Percentiles rank a stretch among this genome's conserved stretches.
These are phyloP conservation scores for Xanthoceras sorbifolium DNA, from an alignment of 345 rosid genomes.

Conservation along the genomic window DNA sequence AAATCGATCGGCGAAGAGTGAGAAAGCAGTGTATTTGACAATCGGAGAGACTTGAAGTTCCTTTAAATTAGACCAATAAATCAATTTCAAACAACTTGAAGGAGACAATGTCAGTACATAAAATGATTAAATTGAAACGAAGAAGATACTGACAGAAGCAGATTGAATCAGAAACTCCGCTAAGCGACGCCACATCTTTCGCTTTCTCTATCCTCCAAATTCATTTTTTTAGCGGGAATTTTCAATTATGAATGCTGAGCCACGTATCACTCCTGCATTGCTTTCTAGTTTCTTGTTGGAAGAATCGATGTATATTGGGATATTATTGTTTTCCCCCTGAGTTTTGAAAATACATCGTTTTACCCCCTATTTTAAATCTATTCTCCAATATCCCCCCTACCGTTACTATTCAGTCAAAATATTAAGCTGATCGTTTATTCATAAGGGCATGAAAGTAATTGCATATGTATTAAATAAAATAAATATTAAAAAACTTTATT, in stretches of 20 bases:
- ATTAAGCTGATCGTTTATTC: too few species aligned
- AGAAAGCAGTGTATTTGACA: constrained; percentile 70
- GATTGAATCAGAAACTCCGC: constrained; percentile 50
- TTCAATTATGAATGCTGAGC: background rate
- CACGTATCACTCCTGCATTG: too few species aligned
- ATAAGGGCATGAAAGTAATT: too few species aligned
- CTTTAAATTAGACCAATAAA: constrained; percentile 32
- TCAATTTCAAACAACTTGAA: background rate
- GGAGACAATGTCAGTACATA: background rate
- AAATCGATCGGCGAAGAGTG: constrained; percentile 74
- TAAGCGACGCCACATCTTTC: constrained; percentile 14
- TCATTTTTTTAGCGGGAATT: background rate
- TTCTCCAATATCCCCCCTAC: too few species aligned
- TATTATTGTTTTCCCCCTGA: too few species aligned
- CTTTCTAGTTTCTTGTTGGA: too few species aligned
- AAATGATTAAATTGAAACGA: background rate
- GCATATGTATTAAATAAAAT: too few species aligned
- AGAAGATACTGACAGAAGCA: constrained; percentile 33
- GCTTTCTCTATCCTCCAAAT: background rate
- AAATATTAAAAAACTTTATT: too few species aligned
- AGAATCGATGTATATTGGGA: too few species aligned
- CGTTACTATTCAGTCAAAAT: too few species aligned
- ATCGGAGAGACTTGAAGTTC: constrained; percentile 54
- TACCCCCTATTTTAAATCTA: too few species aligned
- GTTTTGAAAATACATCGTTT: too few species aligned